A percentile compares a stretch with the other conserved stretches of the same genome.
phyloP scores from a whole-genome alignment of 768 basidiomycete species.

The Macrolepiota fuliginosa region DNA sequence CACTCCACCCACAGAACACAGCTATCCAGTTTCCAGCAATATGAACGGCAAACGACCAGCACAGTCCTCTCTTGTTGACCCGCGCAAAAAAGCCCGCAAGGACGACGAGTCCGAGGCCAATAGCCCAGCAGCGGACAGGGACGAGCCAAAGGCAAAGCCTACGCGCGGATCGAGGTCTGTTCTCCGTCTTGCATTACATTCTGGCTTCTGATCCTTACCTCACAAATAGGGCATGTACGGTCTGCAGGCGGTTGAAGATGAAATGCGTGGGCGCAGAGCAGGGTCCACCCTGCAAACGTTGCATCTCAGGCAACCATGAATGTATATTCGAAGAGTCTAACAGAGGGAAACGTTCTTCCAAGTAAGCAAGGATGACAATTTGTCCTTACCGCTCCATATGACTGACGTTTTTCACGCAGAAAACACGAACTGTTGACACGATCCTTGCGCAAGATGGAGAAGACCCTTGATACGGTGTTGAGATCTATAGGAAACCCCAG shows the following conservation, averaged over 20 bases:
- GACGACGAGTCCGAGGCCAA: conserved; percentile 48
- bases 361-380: conserved; percentile 42
- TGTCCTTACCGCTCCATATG: conserved; percentile 11
- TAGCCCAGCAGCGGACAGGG: conserved; percentile 57
- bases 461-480: conserved; percentile 88
- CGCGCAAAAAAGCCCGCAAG: conserved; percentile 64
- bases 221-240: conserved; percentile 74
- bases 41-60: conserved; percentile 68
- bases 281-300: conserved; percentile 90
- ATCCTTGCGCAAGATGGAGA: conserved; percentile 88
- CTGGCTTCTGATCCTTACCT: conserved; percentile 14
- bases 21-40: conserved; percentile 49
- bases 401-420: conserved; percentile 39
- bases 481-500: conserved; percentile 84
- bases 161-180: conserved; percentile 80
- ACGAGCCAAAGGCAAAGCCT: conserved; percentile 74
- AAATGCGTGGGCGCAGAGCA: conserved; percentile 90
- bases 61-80: conserved; percentile 40
- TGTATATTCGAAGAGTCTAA: conserved; percentile 98
- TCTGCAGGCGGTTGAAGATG: conserved; percentile 91
- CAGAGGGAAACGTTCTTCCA: conserved; percentile 85
- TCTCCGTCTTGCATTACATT: neutral
- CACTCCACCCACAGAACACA: conserved; percentile 66
- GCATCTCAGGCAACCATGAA: conserved; percentile 73
- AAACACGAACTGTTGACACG: conserved; percentile 82